Base-by-base conservation (phyloP, 108 stramenopile genomes). In the Fragilaria radians region DNA sequence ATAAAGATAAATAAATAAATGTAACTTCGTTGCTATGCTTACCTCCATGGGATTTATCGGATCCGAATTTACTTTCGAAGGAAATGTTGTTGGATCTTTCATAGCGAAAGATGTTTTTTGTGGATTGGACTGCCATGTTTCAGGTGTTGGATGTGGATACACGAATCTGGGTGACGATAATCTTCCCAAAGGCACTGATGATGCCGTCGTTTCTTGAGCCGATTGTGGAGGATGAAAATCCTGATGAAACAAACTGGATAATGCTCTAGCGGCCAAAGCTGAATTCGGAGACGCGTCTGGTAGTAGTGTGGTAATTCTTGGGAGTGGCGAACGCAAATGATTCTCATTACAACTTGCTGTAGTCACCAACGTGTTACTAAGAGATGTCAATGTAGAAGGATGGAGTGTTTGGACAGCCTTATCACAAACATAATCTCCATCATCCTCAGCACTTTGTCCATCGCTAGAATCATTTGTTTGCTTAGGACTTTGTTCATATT, bases 181-280 rank as follows among this genome's bases (percentile, higher is more conserved):
- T 42, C 11, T 7, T 14, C 14, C 36, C 14, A 14, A 42, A 11
- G 36, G 36, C 14, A 42, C 7, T 42, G 36, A 42, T 42, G 36
- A 14, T 42, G 7, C 36, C 11, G 36, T 7, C 14, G 36, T 42
- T 42, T 7, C 36, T 7, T 7, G 11, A 14, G 36, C 36, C 14
- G 36, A 42, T 42, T 7, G 36, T 42, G 14, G 11, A 11, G 11
- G 36, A 14, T n/a, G 36, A 7, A 19, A 19, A 50, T 26, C 24
- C 22, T 26, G 22, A 26, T 52, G 52, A 52, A 52, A 52, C 25
- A 52, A 27, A 22, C 24, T 26, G 1, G 52, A 52, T 26, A 52
- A 52, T 1, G 52, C 3, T 24, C 22, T 18, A 1, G 52, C 52
- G 2, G 52, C 52, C 22, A 18, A 27, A 18, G 52, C 36, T 7